A percentile compares a stretch with the other conserved stretches of the same genome.
Conservation (phyloP, 108 stramenopile genomes). For the Nitzschia palea region DNA sequence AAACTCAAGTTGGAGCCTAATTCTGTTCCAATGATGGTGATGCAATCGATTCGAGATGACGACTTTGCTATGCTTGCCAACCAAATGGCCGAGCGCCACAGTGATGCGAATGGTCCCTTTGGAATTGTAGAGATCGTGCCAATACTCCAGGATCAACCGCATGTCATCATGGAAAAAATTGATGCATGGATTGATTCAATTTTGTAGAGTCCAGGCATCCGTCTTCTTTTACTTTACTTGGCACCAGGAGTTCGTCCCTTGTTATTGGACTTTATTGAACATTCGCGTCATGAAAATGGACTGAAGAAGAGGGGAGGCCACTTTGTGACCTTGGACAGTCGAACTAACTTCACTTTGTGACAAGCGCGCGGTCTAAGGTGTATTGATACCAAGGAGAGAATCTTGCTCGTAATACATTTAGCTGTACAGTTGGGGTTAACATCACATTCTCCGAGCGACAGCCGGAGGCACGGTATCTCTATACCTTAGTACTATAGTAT, state of each 20-base stretch:
- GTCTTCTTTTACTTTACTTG: background rate
- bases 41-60: slow-evolving; percentile 6
- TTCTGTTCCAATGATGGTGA: slow-evolving; percentile 53
- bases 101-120: slow-evolving; percentile 26
- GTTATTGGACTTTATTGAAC: too few relatives aligned
- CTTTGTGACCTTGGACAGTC: too few relatives aligned
- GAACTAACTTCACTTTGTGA: too few relatives aligned
- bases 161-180: slow-evolving; percentile 7
- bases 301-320: too few relatives aligned
- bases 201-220: slow-evolving; percentile 12
- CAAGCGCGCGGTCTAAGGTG: too few relatives aligned
- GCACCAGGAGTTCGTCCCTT: background rate
- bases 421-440: too few relatives aligned
- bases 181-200: slow-evolving; percentile 21
- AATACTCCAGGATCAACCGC: background rate
- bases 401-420: too few relatives aligned
- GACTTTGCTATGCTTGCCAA: background rate
- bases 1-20: slow-evolving; percentile 51
- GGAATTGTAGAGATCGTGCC: slow-evolving; percentile 9
- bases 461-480: too few relatives aligned
- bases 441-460: too few relatives aligned
- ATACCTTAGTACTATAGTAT: too few relatives aligned
- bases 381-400: too few relatives aligned
- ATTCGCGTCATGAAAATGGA: too few relatives aligned
- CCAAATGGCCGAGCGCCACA: slow-evolving; percentile 26